These are phyloP conservation scores for Eryngium alpinum DNA, from an alignment of 140 eudicot genomes.

Conservation along the genomic window DNA sequence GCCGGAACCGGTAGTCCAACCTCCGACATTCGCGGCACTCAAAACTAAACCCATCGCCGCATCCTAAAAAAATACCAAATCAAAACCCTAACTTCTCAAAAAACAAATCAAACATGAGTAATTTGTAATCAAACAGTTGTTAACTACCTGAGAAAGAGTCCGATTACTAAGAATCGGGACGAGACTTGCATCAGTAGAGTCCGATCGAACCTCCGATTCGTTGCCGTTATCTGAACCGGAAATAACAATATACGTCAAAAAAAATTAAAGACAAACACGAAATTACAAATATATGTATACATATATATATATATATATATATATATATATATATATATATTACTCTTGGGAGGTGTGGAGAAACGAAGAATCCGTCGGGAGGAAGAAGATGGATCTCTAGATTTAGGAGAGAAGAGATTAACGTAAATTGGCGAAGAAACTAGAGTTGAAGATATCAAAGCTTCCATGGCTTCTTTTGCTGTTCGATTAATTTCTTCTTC, in stretches of 20 bases:
- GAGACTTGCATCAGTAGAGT: slow-evolving; percentile 36
- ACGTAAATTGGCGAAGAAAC: slow-evolving; percentile 46
- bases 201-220: slow-evolving; percentile 56
- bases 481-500: too few species aligned
- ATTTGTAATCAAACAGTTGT: not conserved
- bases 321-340: not conserved
- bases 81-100: slow-evolving; percentile 11
- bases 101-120: not conserved
- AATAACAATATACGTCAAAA: not conserved
- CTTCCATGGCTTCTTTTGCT: slow-evolving; percentile 38
- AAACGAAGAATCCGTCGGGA: slow-evolving; percentile 40
- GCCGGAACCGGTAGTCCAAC: slow-evolving; percentile 96
- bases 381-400: slow-evolving; percentile 32
- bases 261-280: slow-evolving; percentile 10
- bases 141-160: slow-evolving; percentile 52
- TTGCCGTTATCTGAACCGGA: slow-evolving; percentile 37
- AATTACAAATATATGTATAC: not conserved
- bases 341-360: slow-evolving; percentile 38
- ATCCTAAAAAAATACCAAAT: slow-evolving; percentile 38
- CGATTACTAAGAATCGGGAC: slow-evolving; percentile 54
- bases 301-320: slow-evolving; percentile 29
- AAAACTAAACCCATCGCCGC: slow-evolving; percentile 90
- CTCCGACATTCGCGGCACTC: slow-evolving; percentile 74
- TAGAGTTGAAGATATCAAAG: slow-evolving; percentile 46
- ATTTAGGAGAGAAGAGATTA: slow-evolving; percentile 43